These are phyloP conservation scores for Penicillium sp. DNA, from an alignment of 2,329 filamentous ascomycete genomes.

Conservation along the genomic window DNA sequence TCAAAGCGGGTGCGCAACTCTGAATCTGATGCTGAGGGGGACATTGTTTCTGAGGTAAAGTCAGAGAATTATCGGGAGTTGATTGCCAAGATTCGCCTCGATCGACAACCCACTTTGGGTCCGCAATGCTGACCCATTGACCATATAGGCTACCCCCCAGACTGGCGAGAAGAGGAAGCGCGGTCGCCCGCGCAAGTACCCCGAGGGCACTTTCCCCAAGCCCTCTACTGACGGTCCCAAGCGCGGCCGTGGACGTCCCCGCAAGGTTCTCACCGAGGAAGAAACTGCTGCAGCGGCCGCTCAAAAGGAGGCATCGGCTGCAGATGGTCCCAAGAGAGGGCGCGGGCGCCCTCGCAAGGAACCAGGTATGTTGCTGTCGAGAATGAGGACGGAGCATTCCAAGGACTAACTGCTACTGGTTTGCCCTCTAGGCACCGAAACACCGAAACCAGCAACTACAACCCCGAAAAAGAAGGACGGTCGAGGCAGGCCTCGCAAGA, in stretches of 20 bases:
- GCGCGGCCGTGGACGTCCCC: constrained; percentile 35
- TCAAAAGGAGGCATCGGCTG: constrained; percentile 5
- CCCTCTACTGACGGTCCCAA: constrained; percentile 26
- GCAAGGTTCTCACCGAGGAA: constrained; percentile 23
- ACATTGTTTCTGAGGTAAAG: constrained; percentile 13
- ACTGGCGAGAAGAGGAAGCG: constrained; percentile 33
- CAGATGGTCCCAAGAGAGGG: constrained; percentile 16
- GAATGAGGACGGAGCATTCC: not conserved
- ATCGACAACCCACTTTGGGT: not conserved
- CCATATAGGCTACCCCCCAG: constrained; percentile 15
- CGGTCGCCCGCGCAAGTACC: constrained; percentile 36
- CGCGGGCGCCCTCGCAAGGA: constrained; percentile 21
- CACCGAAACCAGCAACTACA: not conserved
- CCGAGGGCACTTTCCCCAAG: constrained; percentile 23
- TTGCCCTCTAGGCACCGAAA: constrained; percentile 2
- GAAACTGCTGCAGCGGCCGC: constrained; percentile 7
- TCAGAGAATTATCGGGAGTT: constrained; percentile 1
- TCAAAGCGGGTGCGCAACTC: constrained; percentile 26
- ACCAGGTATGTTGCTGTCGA: constrained; percentile 5
- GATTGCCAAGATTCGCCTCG: constrained; percentile 8
- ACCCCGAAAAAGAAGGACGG: constrained; percentile 22
- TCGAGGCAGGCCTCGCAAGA: constrained; percentile 30
- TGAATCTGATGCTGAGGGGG: not conserved
- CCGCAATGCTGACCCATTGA: not conserved
- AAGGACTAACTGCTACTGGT: not conserved